Evolutionary conservation across 768 basidiomycete species (phyloP), one percentile per base, ranked within the genome.

Genomic region (Lactifluus hygrophoroides): DNA sequence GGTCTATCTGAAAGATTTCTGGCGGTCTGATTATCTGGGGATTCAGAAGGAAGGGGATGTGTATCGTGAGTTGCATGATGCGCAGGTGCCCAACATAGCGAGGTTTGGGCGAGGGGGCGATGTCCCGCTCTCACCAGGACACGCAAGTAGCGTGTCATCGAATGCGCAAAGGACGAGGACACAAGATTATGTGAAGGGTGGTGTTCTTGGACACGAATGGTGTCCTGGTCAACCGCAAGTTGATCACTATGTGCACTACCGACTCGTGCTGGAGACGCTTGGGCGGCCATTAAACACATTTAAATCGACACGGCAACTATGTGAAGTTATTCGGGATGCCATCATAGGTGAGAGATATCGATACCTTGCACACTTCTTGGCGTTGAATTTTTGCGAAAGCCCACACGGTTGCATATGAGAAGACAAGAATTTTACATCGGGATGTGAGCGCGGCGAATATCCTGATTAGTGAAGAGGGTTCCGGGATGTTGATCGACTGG

Each of bases 381-480:
- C 19, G 1, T 2, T 5, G 14, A 49, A 19, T 6, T 16, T 6
- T 30, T 5, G 8, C 2, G 17, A 17, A 35, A 56, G 55, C 48
- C 30, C 55, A 48, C 42, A 32, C 45, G 1, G 34, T 13, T 17
- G 55, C 55, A 21, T 47, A 40, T 25, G 47, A 56, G 37, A 56
- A 21, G 35, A 6, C 55, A 2, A 4, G 30, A 16, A 50, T 56
- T 28, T 38, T 55, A 27, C 54, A 55, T 55, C 54, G 45, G 34
- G 54, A 55, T 35, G 45, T 55, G 25, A 55, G 54, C 13, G 32
- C 34, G 23, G 44, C 19, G 3, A 55, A 55, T 21, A 55, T 55
- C 32, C 44, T 55, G 16, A 56, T 56, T n/a, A 25, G 11, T 3
- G 48, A 30, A 2, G 27, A 30, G 2, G 55, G 55, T 7, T 23